These are phyloP conservation scores for Debaryomycetaceae sp. DNA, from an alignment of 1,139 yeast species.

Conservation along the genomic window DNA sequence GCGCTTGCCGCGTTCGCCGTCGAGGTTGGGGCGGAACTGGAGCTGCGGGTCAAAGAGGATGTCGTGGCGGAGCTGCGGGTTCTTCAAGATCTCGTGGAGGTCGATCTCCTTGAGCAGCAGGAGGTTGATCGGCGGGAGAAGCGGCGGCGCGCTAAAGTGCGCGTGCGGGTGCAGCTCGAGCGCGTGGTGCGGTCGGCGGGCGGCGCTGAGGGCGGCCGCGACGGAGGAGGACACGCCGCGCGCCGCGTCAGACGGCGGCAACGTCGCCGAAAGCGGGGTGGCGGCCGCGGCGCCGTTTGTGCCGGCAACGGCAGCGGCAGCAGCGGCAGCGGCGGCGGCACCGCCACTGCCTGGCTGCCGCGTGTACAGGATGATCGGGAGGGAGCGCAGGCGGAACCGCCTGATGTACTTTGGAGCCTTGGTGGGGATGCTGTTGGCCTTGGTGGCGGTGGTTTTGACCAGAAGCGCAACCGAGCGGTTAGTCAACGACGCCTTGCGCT, in stretches of 20 bases:
- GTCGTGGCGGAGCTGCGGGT: conserved; percentile 91
- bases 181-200: conserved; percentile 6
- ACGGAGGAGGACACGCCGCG: conserved; percentile 3
- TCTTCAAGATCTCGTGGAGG: conserved; percentile 80
- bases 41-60: conserved; percentile 88
- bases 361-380: conserved; percentile 39
- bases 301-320: conserved; percentile 10
- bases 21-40: conserved; percentile 87
- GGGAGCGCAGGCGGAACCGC: conserved; percentile 38
- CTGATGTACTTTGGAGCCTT: conserved; percentile 38
- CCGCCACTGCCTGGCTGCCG: conserved; percentile 3
- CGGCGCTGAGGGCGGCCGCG: conserved; percentile 6
- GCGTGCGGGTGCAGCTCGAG: conserved; percentile 5
- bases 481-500: conserved; percentile 7
- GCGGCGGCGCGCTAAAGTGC: conserved; percentile 16
- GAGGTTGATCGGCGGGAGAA: conserved; percentile 80
- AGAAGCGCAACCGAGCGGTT: conserved; percentile 8
- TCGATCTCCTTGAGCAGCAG: conserved; percentile 85
- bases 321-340: conserved; percentile 6
- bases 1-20: conserved; percentile 83
- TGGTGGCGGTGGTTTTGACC: conserved; percentile 8
- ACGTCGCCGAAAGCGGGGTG: conserved; percentile 2
- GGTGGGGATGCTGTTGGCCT: conserved; percentile 9
- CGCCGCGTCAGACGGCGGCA: conserved; percentile 1
- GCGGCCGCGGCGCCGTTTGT: conserved; percentile 3